Evolutionary conservation across 768 basidiomycete genomes (phyloP), one percentile per base, ranked within the genome.

Genomic region (Leccinum imitatum): DNA sequence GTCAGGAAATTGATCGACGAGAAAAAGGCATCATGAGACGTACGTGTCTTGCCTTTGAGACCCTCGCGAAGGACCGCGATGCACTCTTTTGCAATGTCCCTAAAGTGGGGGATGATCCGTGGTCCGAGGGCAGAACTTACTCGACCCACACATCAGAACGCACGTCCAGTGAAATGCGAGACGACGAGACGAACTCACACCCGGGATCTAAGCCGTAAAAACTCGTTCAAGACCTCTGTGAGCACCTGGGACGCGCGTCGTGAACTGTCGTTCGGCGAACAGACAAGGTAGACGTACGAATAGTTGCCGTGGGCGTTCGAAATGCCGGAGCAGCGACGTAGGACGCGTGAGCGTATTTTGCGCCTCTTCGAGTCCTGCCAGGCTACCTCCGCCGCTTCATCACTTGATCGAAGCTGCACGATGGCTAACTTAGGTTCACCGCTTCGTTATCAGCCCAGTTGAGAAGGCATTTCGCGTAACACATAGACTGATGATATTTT

Each of bases 51-150:
- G 8, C 66, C 63, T 15, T 67, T 27, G 48, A 77, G 67, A 25
- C 69, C 71, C 46, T 82, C 78, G 19, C 76, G 79, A 50, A 87
- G 75, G 30, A 84, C 70, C 21, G 71, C 57, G 33, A 86, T 75
- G 60, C 84, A 84, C 56, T 86, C 79, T 5, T 84, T 73, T 15
- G 90, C 82, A 52, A 95, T 83, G 15, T 85, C 80, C 55, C 84
- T 84, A 75, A 96, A 88, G 73, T 85, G 82, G 6, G 96, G 93
- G 53, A 99, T 93, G 53, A 94, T 80, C 0, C 96, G 87, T 17
- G 95, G 93, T 0, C 92, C 93, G 21, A 98, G 82, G 50, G 87
- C 86, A 19, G 79, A 71, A 25, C 93, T 96, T 37, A 66, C 15
- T 50, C 30, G 37, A 35, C 3, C 47, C 30, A 33, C 46, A 19